Base-by-base conservation (phyloP, 805 yeast genomes). In the Barnettozyma vustinii region DNA sequence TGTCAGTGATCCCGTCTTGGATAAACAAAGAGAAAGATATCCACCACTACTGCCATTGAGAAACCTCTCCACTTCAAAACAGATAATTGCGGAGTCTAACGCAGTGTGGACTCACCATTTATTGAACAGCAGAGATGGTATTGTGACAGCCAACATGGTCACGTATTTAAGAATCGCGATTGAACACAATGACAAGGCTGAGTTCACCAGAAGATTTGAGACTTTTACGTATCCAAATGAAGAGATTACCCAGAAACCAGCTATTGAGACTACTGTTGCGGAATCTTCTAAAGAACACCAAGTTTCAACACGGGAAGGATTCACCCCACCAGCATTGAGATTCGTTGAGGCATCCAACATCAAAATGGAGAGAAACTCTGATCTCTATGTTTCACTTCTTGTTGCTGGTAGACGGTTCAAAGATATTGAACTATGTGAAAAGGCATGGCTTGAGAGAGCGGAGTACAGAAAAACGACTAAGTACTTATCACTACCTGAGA, bases 391-490 rank as follows among this genome's bases (percentile, higher is more conserved):
- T 8, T 60, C 49, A 9, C 44, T 40, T 49, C 58, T 48, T 25
- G 65, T 56, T 52, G 92, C 92, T 1, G 87, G 92, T 1, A 74
- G 75, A 12, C 69, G 71, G 42, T 77, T 77, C 58, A 71, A 73
- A 37, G 76, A 83, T 56, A 63, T 74, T 37, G 71, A 70, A 0
- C 78, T 84, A 60, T 91, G 90, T 4, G 80, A 80, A 48, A 64
- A 67, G 23, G 70, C 87, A 1, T 90, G 96, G 96, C 64, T 67
- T 2, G 96, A 87, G 58, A 77, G 97, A 58, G 97, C 97, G 2
- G 52, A 62, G 20, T 89, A 75, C 66, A 72, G 97, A 45, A 79
- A 78, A 50, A 73, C 86, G 0, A 21, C 42, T 0, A 53, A 55
- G 3, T 90, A 85, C 70, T 76, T 71, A 45, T 35, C 49, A 0